A percentile compares a stretch with the other conserved stretches of the same genome.
Evolutionary conservation across 805 yeast species (phyloP).

Genomic region (Teunomyces lycoperdinae): DNA sequence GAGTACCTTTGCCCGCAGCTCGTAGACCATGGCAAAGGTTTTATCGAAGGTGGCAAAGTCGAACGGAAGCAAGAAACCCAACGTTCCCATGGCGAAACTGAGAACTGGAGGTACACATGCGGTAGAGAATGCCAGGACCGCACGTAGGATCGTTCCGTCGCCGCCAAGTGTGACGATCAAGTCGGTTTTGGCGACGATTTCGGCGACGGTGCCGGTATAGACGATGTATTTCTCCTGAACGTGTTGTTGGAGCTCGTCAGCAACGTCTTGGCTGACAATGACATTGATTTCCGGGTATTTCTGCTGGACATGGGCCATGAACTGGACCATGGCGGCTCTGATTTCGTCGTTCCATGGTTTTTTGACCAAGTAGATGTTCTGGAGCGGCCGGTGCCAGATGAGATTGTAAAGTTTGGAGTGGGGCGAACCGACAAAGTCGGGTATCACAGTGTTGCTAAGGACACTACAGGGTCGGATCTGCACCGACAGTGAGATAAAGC

Average conservation of each 20-base stretch:
- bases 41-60: slow-evolving; percentile 60
- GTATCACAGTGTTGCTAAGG: slow-evolving; percentile 22
- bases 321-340: slow-evolving; percentile 59
- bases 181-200: slow-evolving; percentile 68
- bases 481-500: not conserved
- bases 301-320: slow-evolving; percentile 58
- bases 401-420: slow-evolving; percentile 61
- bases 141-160: slow-evolving; percentile 88
- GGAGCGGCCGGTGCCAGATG: slow-evolving; percentile 69
- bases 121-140: slow-evolving; percentile 73
- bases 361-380: slow-evolving; percentile 76
- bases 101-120: slow-evolving; percentile 82
- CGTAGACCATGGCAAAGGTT: slow-evolving; percentile 65
- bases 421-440: slow-evolving; percentile 53
- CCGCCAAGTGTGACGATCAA: slow-evolving; percentile 90
- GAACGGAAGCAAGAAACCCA: slow-evolving; percentile 87
- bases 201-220: slow-evolving; percentile 57
- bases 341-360: slow-evolving; percentile 77
- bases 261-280: slow-evolving; percentile 71
- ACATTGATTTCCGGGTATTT: slow-evolving; percentile 72
- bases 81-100: slow-evolving; percentile 84
- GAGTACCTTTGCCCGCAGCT: slow-evolving; percentile 66
- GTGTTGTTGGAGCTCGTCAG: slow-evolving; percentile 53
- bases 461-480: not conserved
- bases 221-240: slow-evolving; percentile 18